A percentile compares a stretch with the other conserved stretches of the same genome.
phyloP scores from a whole-genome alignment of 2,329 filamentous ascomycete species.

The Penicillium sumatraense region DNA sequence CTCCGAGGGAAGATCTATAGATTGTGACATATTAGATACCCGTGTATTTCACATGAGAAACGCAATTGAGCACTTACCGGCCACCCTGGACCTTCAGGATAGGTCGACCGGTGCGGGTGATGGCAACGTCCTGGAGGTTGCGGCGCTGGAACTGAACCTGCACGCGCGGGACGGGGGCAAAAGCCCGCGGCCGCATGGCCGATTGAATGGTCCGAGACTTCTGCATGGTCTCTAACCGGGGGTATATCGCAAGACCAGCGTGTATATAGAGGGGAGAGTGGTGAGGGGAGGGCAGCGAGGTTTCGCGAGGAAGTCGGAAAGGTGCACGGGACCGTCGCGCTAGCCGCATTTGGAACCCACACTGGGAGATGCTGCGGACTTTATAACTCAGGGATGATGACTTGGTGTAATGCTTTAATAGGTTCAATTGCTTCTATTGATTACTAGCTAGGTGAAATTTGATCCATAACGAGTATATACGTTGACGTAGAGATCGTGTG shows the following conservation, averaged over 20 bases:
- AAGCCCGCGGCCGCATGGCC: slow-evolving; percentile 44
- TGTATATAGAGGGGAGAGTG: slow-evolving; percentile 27
- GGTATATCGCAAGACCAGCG: slow-evolving; percentile 32
- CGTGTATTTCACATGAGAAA: neutral
- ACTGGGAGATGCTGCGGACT: neutral
- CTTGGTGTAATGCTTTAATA: neutral
- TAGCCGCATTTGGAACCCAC: slow-evolving; percentile 3
- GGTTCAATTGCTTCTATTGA: slow-evolving; percentile 6
- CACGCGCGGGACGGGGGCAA: slow-evolving; percentile 41
- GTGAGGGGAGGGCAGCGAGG: slow-evolving; percentile 29
- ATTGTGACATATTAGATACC: slow-evolving; percentile 27
- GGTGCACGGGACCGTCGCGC: slow-evolving; percentile 22
- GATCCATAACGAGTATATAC: neutral
- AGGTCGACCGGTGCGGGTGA: slow-evolving; percentile 95
- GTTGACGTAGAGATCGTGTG: neutral
- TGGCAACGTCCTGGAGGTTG: slow-evolving; percentile 77
- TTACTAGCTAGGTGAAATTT: neutral
- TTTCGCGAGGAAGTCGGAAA: slow-evolving; percentile 31
- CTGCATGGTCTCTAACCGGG: slow-evolving; percentile 48
- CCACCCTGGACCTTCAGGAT: slow-evolving; percentile 88
- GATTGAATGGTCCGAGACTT: slow-evolving; percentile 50
- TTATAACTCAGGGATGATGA: no score
- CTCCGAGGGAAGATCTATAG: slow-evolving; percentile 79
- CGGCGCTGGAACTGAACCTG: slow-evolving; percentile 52
- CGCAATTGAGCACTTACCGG: slow-evolving; percentile 64